Base-by-base conservation (phyloP, 129 eudicot species). In the Heracleum sosnowskyi region DNA sequence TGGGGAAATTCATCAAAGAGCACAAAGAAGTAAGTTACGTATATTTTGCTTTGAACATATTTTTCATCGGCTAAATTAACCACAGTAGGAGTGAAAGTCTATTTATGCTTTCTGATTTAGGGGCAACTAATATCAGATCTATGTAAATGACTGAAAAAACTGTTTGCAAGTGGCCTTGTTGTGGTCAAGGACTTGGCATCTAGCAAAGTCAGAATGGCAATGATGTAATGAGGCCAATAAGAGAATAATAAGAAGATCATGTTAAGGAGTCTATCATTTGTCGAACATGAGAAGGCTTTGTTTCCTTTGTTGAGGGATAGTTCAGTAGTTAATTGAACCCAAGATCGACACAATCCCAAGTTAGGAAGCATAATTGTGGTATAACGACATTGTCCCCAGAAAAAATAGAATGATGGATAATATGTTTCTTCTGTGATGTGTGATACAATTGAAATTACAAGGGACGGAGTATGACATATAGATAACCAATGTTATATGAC, bases 1-100 rank as follows among this genome's bases (percentile, higher is more conserved):
- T 92, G 80, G 96, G 87, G 78, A 90, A 88, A 79, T 95, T 92
- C 81, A 80, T 95, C 79, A 79, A 86, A 31, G 94, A 95, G 76
- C 97, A 95, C 83, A 86, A 86, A 79, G 97, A 95, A 86, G 99
- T 95, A 84, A 35, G 92, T 86, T 73, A 34, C 69, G n/a, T 60
- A 34, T 72, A 37, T 76, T 69, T 60, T 81, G 47, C 20, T 53
- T 35, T 11, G 3, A 31, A 66, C 5, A 64, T 20, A 33, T 34
- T 29, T 74, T 17, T 17, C 13, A 44, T 45, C 40, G 46, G 35
- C 28, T 20, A 5, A 13, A 26, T 39, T 53, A 44, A 6, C 37
- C 33, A 29, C 17, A 45, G 15, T 44, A 45, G 63, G 34, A 74
- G 41, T 28, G 37, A 4, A 24, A 31, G 62, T 5, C 37, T 46